These are phyloP conservation scores for Ganoderma multipileum DNA, from an alignment of 1,284 basidiomycete genomes.

Conservation along the genomic window DNA sequence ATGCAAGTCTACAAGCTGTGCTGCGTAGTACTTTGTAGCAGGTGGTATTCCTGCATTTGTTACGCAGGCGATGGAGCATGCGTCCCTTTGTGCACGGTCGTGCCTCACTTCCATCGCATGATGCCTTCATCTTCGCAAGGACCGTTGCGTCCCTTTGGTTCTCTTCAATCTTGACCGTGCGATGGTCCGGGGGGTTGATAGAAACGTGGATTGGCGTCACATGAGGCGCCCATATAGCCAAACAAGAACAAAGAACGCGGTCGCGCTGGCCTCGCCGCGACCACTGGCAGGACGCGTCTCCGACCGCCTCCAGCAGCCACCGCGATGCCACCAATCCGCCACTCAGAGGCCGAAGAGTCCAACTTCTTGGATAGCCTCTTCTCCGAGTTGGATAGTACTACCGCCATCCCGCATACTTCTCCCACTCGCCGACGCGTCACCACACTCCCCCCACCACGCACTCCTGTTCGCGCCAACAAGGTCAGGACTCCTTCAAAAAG, in stretches of 20 bases:
- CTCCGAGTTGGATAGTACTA: slow-evolving; percentile 17
- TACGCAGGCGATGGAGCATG: too few relatives aligned
- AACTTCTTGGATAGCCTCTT: slow-evolving; percentile 26
- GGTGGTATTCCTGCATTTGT: too few relatives aligned
- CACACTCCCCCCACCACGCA: slow-evolving; percentile 17
- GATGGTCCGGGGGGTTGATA: too few relatives aligned
- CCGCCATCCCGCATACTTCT: slow-evolving; percentile 5
- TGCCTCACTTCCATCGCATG: too few relatives aligned
- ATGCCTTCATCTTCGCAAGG: too few relatives aligned
- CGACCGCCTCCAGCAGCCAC: slow-evolving; percentile 1
- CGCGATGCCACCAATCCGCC: slow-evolving; percentile 23
- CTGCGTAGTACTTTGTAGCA: too few relatives aligned
- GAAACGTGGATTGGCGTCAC: slow-evolving; percentile 4
- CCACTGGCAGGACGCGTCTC: slow-evolving; percentile 3
- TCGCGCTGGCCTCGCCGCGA: slow-evolving; percentile 17
- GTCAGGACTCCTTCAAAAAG: slow-evolving; percentile 3
- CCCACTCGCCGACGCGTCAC: slow-evolving; percentile 22
- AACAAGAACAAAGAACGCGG: slow-evolving; percentile 31
- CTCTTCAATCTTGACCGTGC: too few relatives aligned
- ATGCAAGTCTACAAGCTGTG: too few relatives aligned
- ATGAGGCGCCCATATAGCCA: slow-evolving; percentile 22
- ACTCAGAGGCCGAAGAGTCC: slow-evolving; percentile 22
- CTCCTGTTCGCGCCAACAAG: slow-evolving; percentile 17
- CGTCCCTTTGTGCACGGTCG: too few relatives aligned
- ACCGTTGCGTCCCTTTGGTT: too few relatives aligned